phyloP scores from a whole-genome alignment of 78 protist species.

The Guillardia theta region DNA sequence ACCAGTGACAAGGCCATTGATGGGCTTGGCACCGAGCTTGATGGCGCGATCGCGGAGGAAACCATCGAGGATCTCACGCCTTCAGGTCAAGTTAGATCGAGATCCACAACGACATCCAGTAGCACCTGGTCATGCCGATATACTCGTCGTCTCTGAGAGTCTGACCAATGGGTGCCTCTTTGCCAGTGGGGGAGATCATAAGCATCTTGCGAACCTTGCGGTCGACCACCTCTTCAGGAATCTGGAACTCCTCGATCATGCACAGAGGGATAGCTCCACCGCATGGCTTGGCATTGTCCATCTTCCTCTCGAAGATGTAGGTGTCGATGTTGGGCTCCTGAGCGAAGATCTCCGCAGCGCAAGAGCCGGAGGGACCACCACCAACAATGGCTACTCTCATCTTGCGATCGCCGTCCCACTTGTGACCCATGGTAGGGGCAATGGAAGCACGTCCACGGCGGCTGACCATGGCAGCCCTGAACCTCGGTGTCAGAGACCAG shows the following conservation, averaged over 20 bases:
- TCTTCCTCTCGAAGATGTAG: conserved; percentile 53
- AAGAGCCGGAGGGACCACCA: conserved; percentile 55
- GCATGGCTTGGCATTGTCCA: conserved; percentile 58
- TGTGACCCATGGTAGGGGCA: background rate
- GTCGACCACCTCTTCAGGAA: conserved; percentile 44
- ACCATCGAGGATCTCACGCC: conserved; percentile 52
- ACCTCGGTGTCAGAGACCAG: too few species aligned
- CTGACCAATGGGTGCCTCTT: conserved; percentile 46
- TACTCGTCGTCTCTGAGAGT: conserved; percentile 51
- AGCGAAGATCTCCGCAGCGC: conserved; percentile 52
- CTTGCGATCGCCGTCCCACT: background rate
- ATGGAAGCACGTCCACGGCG: background rate
- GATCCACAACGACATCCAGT: too few species aligned
- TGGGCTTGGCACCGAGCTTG: conserved; percentile 36
- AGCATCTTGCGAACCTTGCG: conserved; percentile 49
- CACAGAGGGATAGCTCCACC: conserved; percentile 61
- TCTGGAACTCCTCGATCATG: conserved; percentile 54
- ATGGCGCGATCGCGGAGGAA: conserved; percentile 55
- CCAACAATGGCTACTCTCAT: conserved; percentile 51
- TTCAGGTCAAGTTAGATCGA: too few species aligned
- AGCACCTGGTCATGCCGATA: conserved; percentile 49
- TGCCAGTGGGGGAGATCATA: conserved; percentile 54
- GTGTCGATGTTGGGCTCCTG: conserved; percentile 41
- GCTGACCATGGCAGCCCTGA: background rate
- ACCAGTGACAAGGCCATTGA: conserved; percentile 44